These are phyloP conservation scores for Bremia lactucae DNA, from an alignment of 352 stramenopile genomes.

Conservation along the genomic window DNA sequence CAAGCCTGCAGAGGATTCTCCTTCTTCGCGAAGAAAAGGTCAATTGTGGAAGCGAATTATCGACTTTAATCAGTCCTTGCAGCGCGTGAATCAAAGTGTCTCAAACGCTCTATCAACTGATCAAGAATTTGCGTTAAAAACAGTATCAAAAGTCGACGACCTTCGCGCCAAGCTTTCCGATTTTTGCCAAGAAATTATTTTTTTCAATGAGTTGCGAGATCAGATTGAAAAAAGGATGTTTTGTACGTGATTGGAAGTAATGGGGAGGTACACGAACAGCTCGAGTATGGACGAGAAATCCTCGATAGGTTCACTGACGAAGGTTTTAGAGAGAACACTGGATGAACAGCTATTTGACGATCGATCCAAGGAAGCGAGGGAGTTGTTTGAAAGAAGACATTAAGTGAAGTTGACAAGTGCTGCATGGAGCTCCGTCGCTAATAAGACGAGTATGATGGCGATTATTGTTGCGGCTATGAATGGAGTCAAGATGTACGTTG, in stretches of 20 bases:
- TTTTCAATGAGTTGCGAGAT: constrained; percentile 41
- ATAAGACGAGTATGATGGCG: constrained; percentile 39
- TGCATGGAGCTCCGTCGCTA: constrained; percentile 35
- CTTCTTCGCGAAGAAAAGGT: constrained; percentile 38
- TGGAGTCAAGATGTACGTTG: constrained; percentile 36
- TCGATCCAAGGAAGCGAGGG: constrained; percentile 43
- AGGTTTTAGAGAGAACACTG: constrained; percentile 39
- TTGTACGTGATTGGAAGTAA: constrained; percentile 72
- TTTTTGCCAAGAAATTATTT: constrained; percentile 43
- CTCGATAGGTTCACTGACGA: constrained; percentile 57
- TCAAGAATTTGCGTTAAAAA: constrained; percentile 15
- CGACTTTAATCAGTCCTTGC: constrained; percentile 52
- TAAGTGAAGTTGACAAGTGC: constrained; percentile 37
- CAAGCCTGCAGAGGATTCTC: too few relatives aligned
- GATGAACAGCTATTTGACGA: constrained; percentile 62
- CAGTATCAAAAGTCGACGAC: constrained; percentile 21
- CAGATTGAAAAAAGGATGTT: constrained; percentile 58
- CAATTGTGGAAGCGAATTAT: constrained; percentile 64
- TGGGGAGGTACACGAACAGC: constrained; percentile 62
- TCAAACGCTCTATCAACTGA: constrained; percentile 31
- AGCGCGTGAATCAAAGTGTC: constrained; percentile 33
- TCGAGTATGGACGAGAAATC: constrained; percentile 61
- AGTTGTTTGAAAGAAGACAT: constrained; percentile 35
- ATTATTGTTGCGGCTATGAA: constrained; percentile 30
- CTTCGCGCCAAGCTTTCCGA: constrained; percentile 27